phyloP scores from a whole-genome alignment of 2,329 filamentous ascomycete genomes.

The Didymella exigua region DNA sequence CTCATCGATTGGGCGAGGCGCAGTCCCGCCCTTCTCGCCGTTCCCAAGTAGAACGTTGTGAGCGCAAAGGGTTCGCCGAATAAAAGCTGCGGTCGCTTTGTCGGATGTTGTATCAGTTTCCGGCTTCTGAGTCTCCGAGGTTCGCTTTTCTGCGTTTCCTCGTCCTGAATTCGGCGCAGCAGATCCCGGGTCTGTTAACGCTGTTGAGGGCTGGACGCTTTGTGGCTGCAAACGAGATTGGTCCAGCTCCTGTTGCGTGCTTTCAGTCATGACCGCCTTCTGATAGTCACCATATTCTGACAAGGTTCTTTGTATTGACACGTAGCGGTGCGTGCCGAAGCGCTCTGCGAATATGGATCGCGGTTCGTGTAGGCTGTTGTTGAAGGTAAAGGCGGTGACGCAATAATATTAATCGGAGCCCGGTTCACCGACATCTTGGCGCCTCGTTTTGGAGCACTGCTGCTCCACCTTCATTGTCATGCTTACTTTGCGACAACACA shows the following conservation, averaged over 20 bases:
- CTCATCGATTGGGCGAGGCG: conserved; percentile 73
- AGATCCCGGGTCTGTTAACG: conserved; percentile 10
- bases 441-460: not conserved
- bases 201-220: conserved; percentile 23
- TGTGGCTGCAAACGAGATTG: conserved; percentile 32
- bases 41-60: conserved; percentile 59
- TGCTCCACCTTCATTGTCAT: not conserved
- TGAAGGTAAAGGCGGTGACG: conserved; percentile 25
- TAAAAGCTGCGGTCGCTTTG: conserved; percentile 77
- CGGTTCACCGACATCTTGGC: conserved; percentile 30
- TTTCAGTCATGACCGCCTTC: conserved; percentile 36
- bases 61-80: conserved; percentile 83
- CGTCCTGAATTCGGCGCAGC: conserved; percentile 23
- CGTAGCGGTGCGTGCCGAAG: conserved; percentile 18
- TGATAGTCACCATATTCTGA: conserved; percentile 23
- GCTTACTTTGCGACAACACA: not conserved
- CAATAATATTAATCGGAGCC: conserved; percentile 9
- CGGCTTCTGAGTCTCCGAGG: conserved; percentile 31
- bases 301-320: not conserved
- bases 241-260: conserved; percentile 28
- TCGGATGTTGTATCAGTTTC: conserved; percentile 64
- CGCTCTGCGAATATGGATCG: conserved; percentile 16
- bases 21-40: conserved; percentile 61
- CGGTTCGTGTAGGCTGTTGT: conserved; percentile 13
- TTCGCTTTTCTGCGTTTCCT: conserved; percentile 22